Evolutionary conservation across 805 yeast genomes (phyloP), one percentile per base, ranked within the genome.

Genomic region (Danielia reshetovae): DNA sequence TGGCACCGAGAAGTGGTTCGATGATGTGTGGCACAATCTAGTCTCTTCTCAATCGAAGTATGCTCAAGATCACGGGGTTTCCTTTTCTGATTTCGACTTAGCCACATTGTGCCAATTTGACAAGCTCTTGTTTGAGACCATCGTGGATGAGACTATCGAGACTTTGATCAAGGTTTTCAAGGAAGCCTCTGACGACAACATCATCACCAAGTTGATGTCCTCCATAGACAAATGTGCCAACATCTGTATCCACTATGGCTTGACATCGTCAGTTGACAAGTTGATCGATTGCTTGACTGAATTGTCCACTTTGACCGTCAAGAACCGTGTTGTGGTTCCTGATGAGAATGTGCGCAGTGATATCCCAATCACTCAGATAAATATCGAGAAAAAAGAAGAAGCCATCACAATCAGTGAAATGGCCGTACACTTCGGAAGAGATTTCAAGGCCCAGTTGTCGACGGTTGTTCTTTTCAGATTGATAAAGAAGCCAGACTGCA

Each of bases 1-100:
- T 54, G 93, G 90, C 11, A 85, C 88, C 8, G 85, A 87, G 14
- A 87, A 84, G 54, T 83, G 95, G 80, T 90, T 89, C 59, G 97
- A 89, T 53, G 90, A 85, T 51, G 70, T 65, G 19, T 85, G 95
- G 95, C 80, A 81, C 46, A 79, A 81, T 39, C 56, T 84, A 40
- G 74, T 85, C 27, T 69, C 75, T 1, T 70, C 74, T 18, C 75
- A 70, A 24, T 42, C 49, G 3, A 45, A 45, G 17, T 44, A 42
- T 30, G 50, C 45, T 3, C 39, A 42, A 5, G 44, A 46, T 10
- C 43, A 43, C 18, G 38, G 39, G 24, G 34, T 25, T 7, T 32
- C 38, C 1, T 33, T 34, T 18, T 34, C 23, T 5, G 55, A 48
- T 14, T 43, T 51, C 29, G 50, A 45, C 29, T 28, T 42, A 8